Base-by-base conservation (phyloP, 1,139 yeast genomes). In the Suhomyces terraborum region DNA sequence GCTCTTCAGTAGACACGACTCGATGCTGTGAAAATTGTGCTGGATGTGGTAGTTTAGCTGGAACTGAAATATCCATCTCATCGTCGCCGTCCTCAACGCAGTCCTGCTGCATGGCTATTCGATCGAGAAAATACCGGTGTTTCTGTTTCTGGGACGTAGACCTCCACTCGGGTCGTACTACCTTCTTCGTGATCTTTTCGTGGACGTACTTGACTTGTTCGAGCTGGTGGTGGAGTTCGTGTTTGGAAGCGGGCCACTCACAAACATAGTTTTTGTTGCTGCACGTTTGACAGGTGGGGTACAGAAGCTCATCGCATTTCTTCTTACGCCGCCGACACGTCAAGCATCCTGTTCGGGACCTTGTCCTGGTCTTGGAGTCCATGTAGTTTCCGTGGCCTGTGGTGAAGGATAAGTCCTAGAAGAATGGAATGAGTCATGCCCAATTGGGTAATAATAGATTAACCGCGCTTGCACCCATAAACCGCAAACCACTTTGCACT, bases 51-150 rank as follows among this genome's bases (percentile, higher is more conserved):
- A 10, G 7, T 13, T 24, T 12, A 8, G 27, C 7, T 24, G 16
- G 5, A 12, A 24, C 6, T 12, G n/a, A n/a, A n/a, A n/a, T n/a
- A n/a, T n/a, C n/a, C n/a, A n/a, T 27, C 8, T 22, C 39, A n/a
- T 52, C 61, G 22, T 62, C 66, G 16, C 66, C 40, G 12, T 55
- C 62, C 21, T 62, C 66, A 22, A 67, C 72, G 46, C 67, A 64
- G 50, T 70, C 74, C 55, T 69, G 69, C 54, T 70, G 76, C 59
- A 69, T 56, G 21, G 75, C 75, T 29, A 70, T 70, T 38, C 66
- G 53, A 26, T 62, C 59, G 22, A 66, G 49, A 36, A 61, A 55
- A 46, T 56, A 56, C 35, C 56, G 56, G 27, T 49, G 49, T 19
- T 47, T 37, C 13, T 28, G 34, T 19, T 47, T 37, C 13, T 28